Percentiles rank a stretch among this genome's conserved stretches.
Conservation (phyloP, 2,329 filamentous ascomycete genomes). For the Penicillium sp. region DNA sequence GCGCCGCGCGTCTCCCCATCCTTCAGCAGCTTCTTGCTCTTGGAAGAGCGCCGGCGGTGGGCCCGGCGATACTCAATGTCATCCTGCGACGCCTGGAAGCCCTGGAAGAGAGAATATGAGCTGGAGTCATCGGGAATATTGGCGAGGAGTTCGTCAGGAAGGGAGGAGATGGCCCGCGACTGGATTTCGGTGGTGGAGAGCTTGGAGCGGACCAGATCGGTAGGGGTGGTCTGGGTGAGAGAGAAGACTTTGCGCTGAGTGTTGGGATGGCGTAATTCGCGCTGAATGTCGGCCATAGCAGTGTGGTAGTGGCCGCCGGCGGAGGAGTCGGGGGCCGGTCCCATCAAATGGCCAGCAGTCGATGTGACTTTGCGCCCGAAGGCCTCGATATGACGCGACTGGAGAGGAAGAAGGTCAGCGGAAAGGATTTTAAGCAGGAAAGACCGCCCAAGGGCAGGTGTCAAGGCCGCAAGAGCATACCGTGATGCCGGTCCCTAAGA, state of each 20-base stretch:
- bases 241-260: slow-evolving; percentile 86
- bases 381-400: slow-evolving; percentile 82
- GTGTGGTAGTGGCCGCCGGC: slow-evolving; percentile 71
- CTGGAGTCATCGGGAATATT: slow-evolving; percentile 83
- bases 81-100: slow-evolving; percentile 91
- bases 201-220: slow-evolving; percentile 82
- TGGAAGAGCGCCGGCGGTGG: slow-evolving; percentile 62
- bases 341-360: slow-evolving; percentile 83
- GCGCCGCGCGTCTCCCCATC: slow-evolving; percentile 50
- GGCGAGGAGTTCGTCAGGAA: slow-evolving; percentile 79
- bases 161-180: slow-evolving; percentile 76
- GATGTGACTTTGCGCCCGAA: slow-evolving; percentile 92
- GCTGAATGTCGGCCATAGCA: slow-evolving; percentile 81
- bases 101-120: slow-evolving; percentile 87
- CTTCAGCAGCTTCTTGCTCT: slow-evolving; percentile 64
- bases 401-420: too few relatives aligned
- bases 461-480: too few relatives aligned
- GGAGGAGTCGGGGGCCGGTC: too few relatives aligned
- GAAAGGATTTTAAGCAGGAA: too few relatives aligned
- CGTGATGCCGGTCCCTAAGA: slow-evolving; percentile 43
- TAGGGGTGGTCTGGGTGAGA: slow-evolving; percentile 79
- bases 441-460: too few relatives aligned
- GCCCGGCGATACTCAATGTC: too few relatives aligned
- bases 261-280: slow-evolving; percentile 71
- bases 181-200: slow-evolving; percentile 88